Base-by-base conservation (phyloP, 352 stramenopile species). In the Pythium biforme region DNA sequence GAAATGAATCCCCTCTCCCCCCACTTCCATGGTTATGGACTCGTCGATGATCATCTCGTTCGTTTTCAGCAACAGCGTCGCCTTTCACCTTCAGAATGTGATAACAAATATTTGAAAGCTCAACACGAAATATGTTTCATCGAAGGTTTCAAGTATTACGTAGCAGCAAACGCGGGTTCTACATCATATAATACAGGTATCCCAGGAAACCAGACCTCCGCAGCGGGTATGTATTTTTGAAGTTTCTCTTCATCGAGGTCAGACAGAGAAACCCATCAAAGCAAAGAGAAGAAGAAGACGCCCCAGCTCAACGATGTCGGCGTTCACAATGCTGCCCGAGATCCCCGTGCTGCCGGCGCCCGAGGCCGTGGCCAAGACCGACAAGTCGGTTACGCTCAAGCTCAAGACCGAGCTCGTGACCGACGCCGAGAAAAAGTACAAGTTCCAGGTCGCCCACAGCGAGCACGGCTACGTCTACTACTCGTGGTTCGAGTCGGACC, bases 381-480 rank as follows among this genome's bases (percentile, higher is more conserved):
- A 84, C 55, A 84, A 88, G 66, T 91, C 79, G 15, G 69, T 93
- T 41, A 88, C 81, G 49, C 60, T 93, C 64, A 71, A 86, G 59
- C 20, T 73, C 14, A 23, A 64, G 62, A 64, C 37, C 37, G 67
- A 74, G 50, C 55, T 62, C 39, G 49, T 66, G 22, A 56, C 52
- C 25, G 64, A 88, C 34, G 66, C 69, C 27, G 73, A 82, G 49
- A 70, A 60, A 25, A 69, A 75, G 40, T 82, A 80, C 73, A 79
- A 85, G 56, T 83, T 87, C 60, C 83, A 92, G 68, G 64, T 86
- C 54, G 83, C 81, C 39, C 73, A 90, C 66, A 93, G 83, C 41
- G 86, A 93, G 62, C 81, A 93, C 54, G 83, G 86, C 33, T 95
- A 93, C 59, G 83, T 95, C 25, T 95, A 93, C 63, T 95, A 95